Evolutionary conservation across 2,329 filamentous ascomycete genomes (phyloP).

Genomic region (Graphilbum fragrans): DNA sequence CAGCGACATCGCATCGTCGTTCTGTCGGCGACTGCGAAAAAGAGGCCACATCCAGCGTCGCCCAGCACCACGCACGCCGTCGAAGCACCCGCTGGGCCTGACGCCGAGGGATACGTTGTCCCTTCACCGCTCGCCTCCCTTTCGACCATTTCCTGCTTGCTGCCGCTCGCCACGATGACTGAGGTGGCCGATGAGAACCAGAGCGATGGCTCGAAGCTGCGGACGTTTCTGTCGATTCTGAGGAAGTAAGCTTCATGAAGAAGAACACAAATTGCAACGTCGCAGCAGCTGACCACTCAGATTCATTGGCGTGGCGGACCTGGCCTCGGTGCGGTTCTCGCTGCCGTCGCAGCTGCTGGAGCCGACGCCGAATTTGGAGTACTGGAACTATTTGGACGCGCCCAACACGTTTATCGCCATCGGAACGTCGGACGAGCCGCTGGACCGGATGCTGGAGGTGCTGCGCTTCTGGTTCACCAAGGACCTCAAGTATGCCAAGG

Average conservation of each 20-base stretch:
- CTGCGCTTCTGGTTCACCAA: conserved; percentile 98
- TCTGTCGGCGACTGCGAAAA: no score
- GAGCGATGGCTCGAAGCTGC: conserved; percentile 80
- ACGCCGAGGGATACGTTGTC: no score
- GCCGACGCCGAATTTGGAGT: conserved; percentile 93
- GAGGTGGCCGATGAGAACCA: conserved; percentile 29
- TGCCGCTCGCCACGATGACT: conserved; percentile 8
- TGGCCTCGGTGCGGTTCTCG: conserved; percentile 91
- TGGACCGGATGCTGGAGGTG: conserved; percentile 91
- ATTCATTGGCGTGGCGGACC: conserved; percentile 92
- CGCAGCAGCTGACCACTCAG: conserved; percentile 38
- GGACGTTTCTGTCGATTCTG: conserved; percentile 77
- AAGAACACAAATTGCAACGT: no score
- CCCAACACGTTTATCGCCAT: conserved; percentile 77
- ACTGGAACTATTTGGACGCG: conserved; percentile 96
- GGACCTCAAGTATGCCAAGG: conserved; percentile 97
- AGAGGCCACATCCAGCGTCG: no score
- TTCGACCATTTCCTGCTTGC: no score
- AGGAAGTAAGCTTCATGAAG: conserved; percentile 55
- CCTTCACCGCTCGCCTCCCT: no score
- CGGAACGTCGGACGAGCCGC: conserved; percentile 79
- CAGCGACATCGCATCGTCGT: no score
- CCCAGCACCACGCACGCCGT: no score
- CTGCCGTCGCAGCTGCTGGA: conserved; percentile 91
- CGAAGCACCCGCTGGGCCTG: no score